Conservation (phyloP, 345 rosid species). For the Kandelia obovata region DNA sequence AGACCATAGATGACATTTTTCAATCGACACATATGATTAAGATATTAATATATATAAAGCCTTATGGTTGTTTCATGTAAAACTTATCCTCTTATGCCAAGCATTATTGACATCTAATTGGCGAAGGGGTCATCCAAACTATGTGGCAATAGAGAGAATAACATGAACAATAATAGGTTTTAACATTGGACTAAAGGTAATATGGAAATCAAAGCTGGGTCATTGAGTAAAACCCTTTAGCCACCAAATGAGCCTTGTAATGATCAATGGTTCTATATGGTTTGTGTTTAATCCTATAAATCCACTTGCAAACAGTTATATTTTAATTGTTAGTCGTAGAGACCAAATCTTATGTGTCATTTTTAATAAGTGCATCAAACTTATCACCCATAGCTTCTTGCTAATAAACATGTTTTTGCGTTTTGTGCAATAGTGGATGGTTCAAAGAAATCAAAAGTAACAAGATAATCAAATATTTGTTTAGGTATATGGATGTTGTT, state of each 20-base stretch:
- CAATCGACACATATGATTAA: neutral
- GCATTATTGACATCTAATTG: neutral
- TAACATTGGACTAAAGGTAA: neutral
- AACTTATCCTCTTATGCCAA: neutral
- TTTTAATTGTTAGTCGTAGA: neutral
- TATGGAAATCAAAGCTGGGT: neutral
- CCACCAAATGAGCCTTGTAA: neutral
- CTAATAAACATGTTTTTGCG: neutral
- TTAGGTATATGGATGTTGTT: neutral
- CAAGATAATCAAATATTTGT: neutral
- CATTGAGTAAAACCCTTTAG: neutral
- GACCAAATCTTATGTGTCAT: neutral
- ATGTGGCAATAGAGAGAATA: neutral
- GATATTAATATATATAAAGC: neutral
- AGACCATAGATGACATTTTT: neutral
- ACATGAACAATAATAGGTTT: neutral
- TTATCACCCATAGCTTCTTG: neutral
- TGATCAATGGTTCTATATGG: neutral
- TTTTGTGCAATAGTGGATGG: neutral
- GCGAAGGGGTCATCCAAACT: neutral
- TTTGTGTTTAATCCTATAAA: neutral
- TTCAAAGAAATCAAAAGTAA: neutral
- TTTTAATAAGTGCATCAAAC: neutral
- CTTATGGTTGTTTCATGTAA: neutral
- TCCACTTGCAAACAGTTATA: neutral